Evolutionary conservation across 495 filamentous ascomycete species (phyloP), one percentile per base, ranked within the genome.

Genomic region (Tuber melanosporum): DNA sequence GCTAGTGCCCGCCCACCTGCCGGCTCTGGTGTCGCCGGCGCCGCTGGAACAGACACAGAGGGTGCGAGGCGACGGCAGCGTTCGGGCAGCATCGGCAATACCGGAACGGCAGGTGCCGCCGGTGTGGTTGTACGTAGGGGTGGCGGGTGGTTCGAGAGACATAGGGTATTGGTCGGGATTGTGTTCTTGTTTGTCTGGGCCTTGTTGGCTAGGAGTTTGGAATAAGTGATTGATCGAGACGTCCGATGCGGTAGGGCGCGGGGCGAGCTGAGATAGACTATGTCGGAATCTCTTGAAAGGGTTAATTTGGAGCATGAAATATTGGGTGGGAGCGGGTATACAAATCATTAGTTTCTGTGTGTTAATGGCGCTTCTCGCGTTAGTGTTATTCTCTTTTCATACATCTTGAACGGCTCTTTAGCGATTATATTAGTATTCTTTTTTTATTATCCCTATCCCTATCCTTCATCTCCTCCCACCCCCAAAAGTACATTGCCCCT

Each of bases 81-180:
- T 26, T 57, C 71, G n/a, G 62, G 66, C 49, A 76, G 80, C 32
- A 52, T 43, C 78, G 87, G 92, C 69, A 89, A 89, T 20, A 88
- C 88, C 47, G 90, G 90, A 6, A 93, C 92, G 79, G 89, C 88
- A 6, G 57, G 57, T 17, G 88, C 91, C 22, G 90, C 92, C 19
- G 93, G 92, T n/a, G 92, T 89, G 20, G 93, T 96, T 2, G 91
- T 96, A 74, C 91, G 93, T 75, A 86, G 85, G 86, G 93, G 95
- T 1, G 90, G 92, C 75, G 88, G 93, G 69, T 97, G 94, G 94
- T 83, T 94, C 62, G 86, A 88, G 75, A 88, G 91, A 74, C 91
- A 97, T 85, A 94, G 93, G 85, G 84, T 95, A 72, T 86, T 91
- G 80, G 86, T 97, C 49, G 88, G 88, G 6, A 87, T 91, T 22